phyloP scores from a whole-genome alignment of 257 asterid genomes.

The Paraleonurus japonicus region DNA sequence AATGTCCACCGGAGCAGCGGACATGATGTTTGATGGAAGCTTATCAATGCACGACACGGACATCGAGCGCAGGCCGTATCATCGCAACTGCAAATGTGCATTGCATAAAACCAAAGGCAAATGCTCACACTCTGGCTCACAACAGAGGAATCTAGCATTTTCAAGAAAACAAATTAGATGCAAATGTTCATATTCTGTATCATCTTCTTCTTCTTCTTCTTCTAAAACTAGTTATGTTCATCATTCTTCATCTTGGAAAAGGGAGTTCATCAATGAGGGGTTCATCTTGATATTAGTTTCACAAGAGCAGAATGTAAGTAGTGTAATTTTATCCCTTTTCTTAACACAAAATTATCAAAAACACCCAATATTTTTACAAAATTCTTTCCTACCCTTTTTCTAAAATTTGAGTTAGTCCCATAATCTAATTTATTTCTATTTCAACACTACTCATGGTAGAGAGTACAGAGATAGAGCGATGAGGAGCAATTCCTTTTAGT shows the following conservation, averaged over 20 bases:
- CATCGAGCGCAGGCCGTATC: slow-evolving; percentile 45
- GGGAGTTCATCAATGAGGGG: not conserved
- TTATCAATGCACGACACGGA: slow-evolving; percentile 32
- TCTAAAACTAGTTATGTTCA: slow-evolving; percentile 11
- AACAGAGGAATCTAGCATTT: slow-evolving; percentile 26
- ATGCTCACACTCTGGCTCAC: slow-evolving; percentile 16
- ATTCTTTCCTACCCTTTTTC: too few relatives aligned
- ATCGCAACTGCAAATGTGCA: slow-evolving; percentile 42
- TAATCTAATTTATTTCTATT: not conserved
- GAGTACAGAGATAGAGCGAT: not conserved
- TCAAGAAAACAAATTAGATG: slow-evolving; percentile 9
- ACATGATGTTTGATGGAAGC: slow-evolving; percentile 34
- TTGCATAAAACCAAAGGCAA: slow-evolving; percentile 29
- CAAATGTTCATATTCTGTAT: not conserved
- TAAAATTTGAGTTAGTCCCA: too few relatives aligned
- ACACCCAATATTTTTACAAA: too few relatives aligned
- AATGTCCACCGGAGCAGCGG: slow-evolving; percentile 35
- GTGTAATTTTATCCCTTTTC: not conserved
- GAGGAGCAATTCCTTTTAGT: not conserved
- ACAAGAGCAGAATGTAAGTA: not conserved
- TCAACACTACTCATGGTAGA: not conserved
- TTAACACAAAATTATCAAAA: too few relatives aligned
- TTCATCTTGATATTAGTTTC: not conserved
- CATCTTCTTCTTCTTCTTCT: slow-evolving; percentile 17
- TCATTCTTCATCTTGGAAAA: not conserved